Conservation (phyloP, 2,329 filamentous ascomycete species). For the Trichoderma simmonsii region DNA sequence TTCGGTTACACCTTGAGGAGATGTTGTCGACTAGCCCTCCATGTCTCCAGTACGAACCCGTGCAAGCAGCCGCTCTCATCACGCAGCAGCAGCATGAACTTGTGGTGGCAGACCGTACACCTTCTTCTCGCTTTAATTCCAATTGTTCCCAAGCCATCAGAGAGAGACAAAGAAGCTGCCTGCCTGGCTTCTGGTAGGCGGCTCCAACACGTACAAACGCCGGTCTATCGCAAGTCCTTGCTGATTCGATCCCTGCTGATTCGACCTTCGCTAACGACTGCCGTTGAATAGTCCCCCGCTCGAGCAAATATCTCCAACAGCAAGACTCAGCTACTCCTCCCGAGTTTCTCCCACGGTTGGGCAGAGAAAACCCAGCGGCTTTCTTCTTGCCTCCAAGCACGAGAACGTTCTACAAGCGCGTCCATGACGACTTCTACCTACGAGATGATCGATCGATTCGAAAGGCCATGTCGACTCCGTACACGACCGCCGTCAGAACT, state of each 20-base stretch:
- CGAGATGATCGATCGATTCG: neutral
- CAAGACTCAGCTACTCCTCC: neutral
- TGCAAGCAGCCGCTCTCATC: neutral
- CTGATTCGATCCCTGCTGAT: too few relatives aligned
- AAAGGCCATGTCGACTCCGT: neutral
- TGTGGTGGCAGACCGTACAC: neutral
- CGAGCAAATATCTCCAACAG: accelerated
- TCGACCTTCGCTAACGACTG: neutral
- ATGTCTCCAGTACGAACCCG: neutral
- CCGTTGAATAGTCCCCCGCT: neutral
- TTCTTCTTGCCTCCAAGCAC: neutral
- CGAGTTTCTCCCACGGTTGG: neutral
- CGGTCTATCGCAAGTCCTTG: neutral
- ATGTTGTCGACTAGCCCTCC: neutral
- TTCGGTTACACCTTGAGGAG: neutral
- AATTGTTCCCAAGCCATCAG: neutral
- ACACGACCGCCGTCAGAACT: neutral
- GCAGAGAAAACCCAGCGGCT: neutral
- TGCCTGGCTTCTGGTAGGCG: neutral
- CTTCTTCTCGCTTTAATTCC: neutral
- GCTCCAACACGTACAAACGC: neutral
- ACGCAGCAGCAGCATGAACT: neutral
- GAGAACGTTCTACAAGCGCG: neutral
- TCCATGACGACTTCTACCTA: neutral
- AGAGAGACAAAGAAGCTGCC: neutral